A percentile compares a stretch with the other conserved stretches of the same genome.
phyloP scores from a whole-genome alignment of 345 rosid genomes.

The Orychophragmus violaceus region DNA sequence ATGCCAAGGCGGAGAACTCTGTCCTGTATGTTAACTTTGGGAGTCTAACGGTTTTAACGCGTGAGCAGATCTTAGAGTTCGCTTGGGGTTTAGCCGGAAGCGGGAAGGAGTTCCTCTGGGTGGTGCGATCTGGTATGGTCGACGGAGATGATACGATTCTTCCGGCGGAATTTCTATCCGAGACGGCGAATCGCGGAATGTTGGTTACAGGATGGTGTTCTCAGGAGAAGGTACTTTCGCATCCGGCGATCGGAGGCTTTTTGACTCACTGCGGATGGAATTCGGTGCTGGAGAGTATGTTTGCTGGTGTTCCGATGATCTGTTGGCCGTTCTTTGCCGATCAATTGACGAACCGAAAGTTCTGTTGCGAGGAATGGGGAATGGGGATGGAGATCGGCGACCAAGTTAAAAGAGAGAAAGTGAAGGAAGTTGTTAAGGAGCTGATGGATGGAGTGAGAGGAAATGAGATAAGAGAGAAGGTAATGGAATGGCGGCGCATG shows the following conservation, averaged over 20 bases:
- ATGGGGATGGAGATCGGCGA: conserved; percentile 42
- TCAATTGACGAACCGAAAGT: conserved; percentile 46
- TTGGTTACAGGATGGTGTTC: conserved; percentile 44
- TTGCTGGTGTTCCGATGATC: conserved; percentile 39
- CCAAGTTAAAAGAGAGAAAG: conserved; percentile 33
- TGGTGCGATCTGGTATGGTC: conserved; percentile 41
- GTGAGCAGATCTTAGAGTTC: conserved; percentile 37
- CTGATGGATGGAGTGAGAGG: conserved; percentile 39
- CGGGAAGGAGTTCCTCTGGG: conserved; percentile 46
- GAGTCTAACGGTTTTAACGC: conserved; percentile 45
- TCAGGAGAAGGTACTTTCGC: conserved; percentile 44
- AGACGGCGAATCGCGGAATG: conserved; percentile 34
- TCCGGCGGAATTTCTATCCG: conserved; percentile 32
- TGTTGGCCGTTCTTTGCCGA: conserved; percentile 65
- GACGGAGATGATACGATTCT: conserved; percentile 35
- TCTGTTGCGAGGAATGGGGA: conserved; percentile 33
- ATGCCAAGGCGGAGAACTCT: conserved; percentile 28
- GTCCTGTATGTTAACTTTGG: conserved; percentile 58
- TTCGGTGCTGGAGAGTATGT: conserved; percentile 46
- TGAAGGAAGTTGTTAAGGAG: conserved; percentile 31
- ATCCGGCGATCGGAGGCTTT: conserved; percentile 45
- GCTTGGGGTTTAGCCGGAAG: conserved; percentile 62
- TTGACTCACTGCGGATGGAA: conserved; percentile 67
- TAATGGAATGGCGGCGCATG: conserved; percentile 26
- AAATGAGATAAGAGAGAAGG: conserved; percentile 28